Evolutionary conservation across 495 filamentous ascomycete species (phyloP).

Genomic region (Tuber brumale): DNA sequence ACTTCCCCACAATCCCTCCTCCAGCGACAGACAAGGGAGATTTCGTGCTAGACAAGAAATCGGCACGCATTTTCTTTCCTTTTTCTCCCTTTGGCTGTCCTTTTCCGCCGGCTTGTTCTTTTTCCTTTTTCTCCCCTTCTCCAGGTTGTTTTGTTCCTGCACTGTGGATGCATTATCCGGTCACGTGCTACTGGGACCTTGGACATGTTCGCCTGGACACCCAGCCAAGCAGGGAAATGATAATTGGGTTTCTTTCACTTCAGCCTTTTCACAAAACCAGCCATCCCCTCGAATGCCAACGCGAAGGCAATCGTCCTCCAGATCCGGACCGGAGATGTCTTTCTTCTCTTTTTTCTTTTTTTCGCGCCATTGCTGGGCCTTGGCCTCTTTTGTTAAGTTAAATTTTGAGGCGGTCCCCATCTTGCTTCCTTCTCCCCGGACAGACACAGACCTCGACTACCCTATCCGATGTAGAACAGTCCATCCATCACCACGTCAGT

Average conservation of each 20-base stretch:
- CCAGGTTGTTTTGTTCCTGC: background rate
- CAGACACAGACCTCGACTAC: slow-evolving; percentile 16
- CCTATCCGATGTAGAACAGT: background rate
- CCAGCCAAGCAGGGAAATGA: background rate
- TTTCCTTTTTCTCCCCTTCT: background rate
- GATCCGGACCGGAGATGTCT: background rate
- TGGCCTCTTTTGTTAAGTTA: background rate
- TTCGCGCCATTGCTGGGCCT: background rate
- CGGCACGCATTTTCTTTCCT: background rate
- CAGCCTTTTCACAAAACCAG: background rate
- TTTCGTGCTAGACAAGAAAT: background rate
- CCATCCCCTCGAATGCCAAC: background rate
- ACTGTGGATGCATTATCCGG: background rate
- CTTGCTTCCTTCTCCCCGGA: slow-evolving; percentile 7
- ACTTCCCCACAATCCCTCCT: background rate
- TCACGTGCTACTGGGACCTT: background rate
- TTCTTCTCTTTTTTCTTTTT: background rate
- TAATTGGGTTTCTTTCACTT: slow-evolving; percentile 1
- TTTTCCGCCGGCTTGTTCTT: background rate
- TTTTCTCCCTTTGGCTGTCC: background rate
- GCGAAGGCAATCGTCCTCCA: background rate
- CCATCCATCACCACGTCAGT: slow-evolving; percentile 35
- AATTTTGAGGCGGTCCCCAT: slow-evolving; percentile 1
- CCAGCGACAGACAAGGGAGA: background rate
- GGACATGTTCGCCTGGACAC: background rate